phyloP scores from a whole-genome alignment of 2,329 filamentous ascomycete species.

The Aspergillus sp. region DNA sequence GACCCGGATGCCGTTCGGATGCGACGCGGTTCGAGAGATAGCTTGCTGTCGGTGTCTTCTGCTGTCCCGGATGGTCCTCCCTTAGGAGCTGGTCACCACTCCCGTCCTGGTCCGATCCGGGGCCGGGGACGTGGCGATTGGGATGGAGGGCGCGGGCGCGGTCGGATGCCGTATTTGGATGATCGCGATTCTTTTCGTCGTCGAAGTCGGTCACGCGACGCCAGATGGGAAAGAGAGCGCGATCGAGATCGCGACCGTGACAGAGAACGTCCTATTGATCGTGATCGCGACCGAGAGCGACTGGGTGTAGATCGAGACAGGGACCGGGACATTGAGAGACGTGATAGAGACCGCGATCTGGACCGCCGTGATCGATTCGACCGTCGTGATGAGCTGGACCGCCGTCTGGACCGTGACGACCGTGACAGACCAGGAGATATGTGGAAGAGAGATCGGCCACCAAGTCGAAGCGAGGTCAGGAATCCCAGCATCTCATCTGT shows the following conservation, averaged over 20 bases:
- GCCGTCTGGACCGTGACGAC: constrained; percentile 36
- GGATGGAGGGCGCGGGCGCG: constrained; percentile 49
- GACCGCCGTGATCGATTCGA: constrained; percentile 37
- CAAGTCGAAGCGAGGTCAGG: constrained; percentile 37
- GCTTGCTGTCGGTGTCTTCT: constrained; percentile 43
- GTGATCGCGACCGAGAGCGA: constrained; percentile 36
- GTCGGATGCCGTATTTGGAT: constrained; percentile 45
- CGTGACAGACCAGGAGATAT: constrained; percentile 38
- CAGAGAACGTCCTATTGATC: constrained; percentile 38
- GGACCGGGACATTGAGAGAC: constrained; percentile 25
- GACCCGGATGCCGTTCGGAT: constrained; percentile 46
- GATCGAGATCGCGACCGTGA: constrained; percentile 44
- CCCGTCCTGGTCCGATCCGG: constrained; percentile 44
- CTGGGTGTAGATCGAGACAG: constrained; percentile 32
- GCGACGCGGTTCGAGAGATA: constrained; percentile 51
- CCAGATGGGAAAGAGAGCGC: constrained; percentile 47
- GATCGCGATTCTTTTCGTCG: constrained; percentile 49
- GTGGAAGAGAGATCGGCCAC: constrained; percentile 48
- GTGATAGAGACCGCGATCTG: constrained; percentile 37
- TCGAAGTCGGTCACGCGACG: constrained; percentile 50
- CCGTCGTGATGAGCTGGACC: constrained; percentile 36
- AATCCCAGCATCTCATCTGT: constrained; percentile 32
- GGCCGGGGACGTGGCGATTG: constrained; percentile 50
- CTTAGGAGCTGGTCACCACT: constrained; percentile 36
- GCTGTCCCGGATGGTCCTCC: constrained; percentile 42